These are phyloP conservation scores for Talaromyces piceae DNA, from an alignment of 2,329 filamentous ascomycete species.

Conservation along the genomic window DNA sequence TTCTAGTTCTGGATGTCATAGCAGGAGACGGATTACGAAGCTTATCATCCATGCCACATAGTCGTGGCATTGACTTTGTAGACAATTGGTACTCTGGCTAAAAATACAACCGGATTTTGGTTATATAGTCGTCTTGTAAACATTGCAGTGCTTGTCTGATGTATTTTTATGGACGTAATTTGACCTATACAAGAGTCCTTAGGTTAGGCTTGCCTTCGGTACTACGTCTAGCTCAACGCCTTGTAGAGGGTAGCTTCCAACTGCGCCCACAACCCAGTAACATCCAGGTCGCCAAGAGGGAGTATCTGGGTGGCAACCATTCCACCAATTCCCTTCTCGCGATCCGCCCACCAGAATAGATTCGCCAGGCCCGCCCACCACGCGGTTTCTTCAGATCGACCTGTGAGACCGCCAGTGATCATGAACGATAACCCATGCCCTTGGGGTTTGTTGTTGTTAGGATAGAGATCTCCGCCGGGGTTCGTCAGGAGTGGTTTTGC, in stretches of 20 bases:
- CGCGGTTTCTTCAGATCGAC: slow-evolving; percentile 44
- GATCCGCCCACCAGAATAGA: slow-evolving; percentile 56
- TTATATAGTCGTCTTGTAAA: no score
- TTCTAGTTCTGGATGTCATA: no score
- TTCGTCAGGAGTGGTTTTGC: slow-evolving; percentile 46
- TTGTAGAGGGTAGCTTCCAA: neutral
- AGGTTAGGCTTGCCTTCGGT: neutral
- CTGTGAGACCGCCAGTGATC: slow-evolving; percentile 43
- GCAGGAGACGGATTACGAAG: no score
- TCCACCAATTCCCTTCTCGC: slow-evolving; percentile 51
- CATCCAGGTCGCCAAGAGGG: slow-evolving; percentile 38
- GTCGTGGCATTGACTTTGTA: no score
- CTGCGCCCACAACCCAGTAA: neutral
- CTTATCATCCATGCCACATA: no score
- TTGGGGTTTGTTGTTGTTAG: slow-evolving; percentile 41
- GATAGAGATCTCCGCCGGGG: slow-evolving; percentile 45
- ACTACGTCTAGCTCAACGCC: neutral
- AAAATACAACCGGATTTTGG: no score
- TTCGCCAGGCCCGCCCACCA: slow-evolving; percentile 57
- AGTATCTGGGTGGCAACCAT: slow-evolving; percentile 46
- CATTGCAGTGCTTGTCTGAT: no score
- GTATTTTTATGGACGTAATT: no score
- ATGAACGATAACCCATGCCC: slow-evolving; percentile 59
- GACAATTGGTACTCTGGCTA: no score
- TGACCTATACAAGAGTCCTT: no score